These are phyloP conservation scores for Phaeosphaeria sp. DNA, from an alignment of 2,329 filamentous ascomycete genomes.

Conservation along the genomic window DNA sequence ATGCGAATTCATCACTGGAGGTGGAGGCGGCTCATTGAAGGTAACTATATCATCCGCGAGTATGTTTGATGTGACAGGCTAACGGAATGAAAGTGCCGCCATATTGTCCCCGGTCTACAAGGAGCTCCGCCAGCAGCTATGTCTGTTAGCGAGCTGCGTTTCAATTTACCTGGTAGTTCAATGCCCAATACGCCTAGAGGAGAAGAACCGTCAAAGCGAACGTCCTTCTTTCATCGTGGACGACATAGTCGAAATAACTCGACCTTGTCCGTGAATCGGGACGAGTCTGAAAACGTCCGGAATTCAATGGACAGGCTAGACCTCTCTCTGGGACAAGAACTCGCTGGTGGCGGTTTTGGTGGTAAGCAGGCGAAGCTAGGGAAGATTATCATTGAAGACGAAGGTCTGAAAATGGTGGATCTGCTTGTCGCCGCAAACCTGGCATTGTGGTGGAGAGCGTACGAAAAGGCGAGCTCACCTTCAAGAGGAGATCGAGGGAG, in stretches of 20 bases:
- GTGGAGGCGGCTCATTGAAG: conserved; percentile 75
- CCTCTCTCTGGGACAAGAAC: conserved; percentile 79
- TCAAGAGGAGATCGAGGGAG: conserved; percentile 11
- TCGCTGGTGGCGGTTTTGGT: conserved; percentile 82
- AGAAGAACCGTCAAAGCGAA: conserved; percentile 40
- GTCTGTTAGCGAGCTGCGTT: conserved; percentile 82
- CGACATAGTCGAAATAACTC: conserved; percentile 40
- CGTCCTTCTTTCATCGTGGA: conserved; percentile 44
- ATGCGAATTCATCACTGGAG: conserved; percentile 84
- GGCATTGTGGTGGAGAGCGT: conserved; percentile 91
- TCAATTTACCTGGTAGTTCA: conserved; percentile 75
- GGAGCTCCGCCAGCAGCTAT: conserved; percentile 45
- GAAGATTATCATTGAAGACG: conserved; percentile 87
- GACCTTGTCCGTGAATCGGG: conserved; percentile 26
- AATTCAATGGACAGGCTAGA: conserved; percentile 64
- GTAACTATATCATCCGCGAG: conserved; percentile 14
- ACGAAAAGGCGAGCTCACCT: conserved; percentile 60
- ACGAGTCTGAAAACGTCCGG: conserved; percentile 24
- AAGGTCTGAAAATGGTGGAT: conserved; percentile 95
- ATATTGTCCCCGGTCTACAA: conserved; percentile 64
- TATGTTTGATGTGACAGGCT: background rate
- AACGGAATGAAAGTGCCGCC: conserved; percentile 62
- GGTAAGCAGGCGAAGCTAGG: conserved; percentile 91
- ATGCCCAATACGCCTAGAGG: conserved; percentile 40
- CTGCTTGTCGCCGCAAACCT: conserved; percentile 89